Evolutionary conservation across 1,284 basidiomycete genomes (phyloP).

Genomic region (Schizophyllum commune): DNA sequence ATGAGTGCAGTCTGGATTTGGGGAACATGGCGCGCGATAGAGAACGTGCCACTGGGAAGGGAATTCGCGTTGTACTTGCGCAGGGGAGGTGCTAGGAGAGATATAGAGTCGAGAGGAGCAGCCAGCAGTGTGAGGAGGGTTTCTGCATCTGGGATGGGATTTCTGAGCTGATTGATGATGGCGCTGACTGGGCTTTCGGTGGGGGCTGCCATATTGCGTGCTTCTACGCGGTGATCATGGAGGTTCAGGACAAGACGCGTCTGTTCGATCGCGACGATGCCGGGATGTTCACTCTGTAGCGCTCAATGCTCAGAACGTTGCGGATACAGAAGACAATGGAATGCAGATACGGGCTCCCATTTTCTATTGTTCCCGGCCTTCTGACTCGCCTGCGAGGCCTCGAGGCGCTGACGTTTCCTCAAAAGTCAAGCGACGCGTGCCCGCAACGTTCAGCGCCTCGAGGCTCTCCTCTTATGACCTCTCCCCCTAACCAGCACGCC

Average conservation of each 20-base stretch:
- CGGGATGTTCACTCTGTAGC: too few relatives aligned
- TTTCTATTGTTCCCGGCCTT: not conserved
- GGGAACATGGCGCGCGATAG: conserved; percentile 43
- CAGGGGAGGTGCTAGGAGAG: conserved; percentile 52
- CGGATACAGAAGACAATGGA: not conserved
- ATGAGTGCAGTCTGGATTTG: conserved; percentile 58
- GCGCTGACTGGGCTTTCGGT: conserved; percentile 16
- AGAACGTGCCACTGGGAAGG: conserved; percentile 24
- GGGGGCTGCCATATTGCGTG: not conserved
- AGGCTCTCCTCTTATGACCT: not conserved
- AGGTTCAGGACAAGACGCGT: not conserved
- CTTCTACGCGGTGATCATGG: not conserved
- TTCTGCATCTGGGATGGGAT: conserved; percentile 40
- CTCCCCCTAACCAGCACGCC: not conserved
- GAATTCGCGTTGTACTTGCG: conserved; percentile 29
- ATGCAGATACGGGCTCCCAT: not conserved
- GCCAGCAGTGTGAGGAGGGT: conserved; percentile 48
- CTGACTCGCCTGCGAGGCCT: not conserved
- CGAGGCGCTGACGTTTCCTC: not conserved
- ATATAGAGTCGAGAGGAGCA: conserved; percentile 46
- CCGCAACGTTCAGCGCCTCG: not conserved
- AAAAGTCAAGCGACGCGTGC: not conserved
- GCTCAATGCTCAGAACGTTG: not conserved
- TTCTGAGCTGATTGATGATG: conserved; percentile 42
- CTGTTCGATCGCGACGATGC: too few relatives aligned